Evolutionary conservation across 768 basidiomycete species (phyloP).

Genomic region (Rhodotorula babjevae): DNA sequence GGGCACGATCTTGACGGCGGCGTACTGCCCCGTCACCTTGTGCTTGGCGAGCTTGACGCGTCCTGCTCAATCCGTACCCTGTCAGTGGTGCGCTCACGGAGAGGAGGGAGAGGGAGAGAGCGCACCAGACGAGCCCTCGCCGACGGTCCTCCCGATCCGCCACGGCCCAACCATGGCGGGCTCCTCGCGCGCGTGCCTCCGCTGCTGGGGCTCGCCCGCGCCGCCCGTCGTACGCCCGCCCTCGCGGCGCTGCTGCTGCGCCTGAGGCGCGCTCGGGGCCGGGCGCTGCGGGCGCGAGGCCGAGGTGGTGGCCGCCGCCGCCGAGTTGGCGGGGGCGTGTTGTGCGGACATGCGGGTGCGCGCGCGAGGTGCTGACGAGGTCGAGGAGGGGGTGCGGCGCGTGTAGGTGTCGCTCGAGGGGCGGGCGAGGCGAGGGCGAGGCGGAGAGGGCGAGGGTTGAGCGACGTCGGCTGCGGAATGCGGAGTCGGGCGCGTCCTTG

Average conservation of each 20-base stretch:
- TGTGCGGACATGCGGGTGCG: neutral
- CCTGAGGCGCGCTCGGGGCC: neutral
- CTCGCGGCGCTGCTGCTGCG: neutral
- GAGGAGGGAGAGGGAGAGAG: neutral
- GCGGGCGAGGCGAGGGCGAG: neutral
- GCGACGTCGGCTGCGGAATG: neutral
- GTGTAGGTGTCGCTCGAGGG: no score
- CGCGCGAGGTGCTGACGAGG: no score
- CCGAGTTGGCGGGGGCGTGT: neutral
- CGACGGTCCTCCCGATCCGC: slow-evolving; percentile 88
- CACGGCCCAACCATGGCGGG: slow-evolving; percentile 83
- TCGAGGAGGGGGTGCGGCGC: neutral
- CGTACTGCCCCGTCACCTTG: slow-evolving; percentile 76
- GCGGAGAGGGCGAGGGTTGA: neutral
- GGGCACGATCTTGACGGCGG: slow-evolving; percentile 92
- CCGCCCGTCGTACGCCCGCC: neutral
- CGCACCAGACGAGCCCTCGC: slow-evolving; percentile 80
- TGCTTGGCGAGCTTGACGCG: slow-evolving; percentile 92
- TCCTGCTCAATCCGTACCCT: slow-evolving; percentile 41
- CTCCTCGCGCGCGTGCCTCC: slow-evolving; percentile 49
- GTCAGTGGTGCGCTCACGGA: slow-evolving; percentile 1
- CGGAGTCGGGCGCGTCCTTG: neutral
- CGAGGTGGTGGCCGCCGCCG: no score
- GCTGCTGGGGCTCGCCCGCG: neutral
- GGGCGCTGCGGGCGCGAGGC: neutral